Evolutionary conservation across 2,329 filamentous ascomycete genomes (phyloP).

Genomic region (Zarea fungicola): DNA sequence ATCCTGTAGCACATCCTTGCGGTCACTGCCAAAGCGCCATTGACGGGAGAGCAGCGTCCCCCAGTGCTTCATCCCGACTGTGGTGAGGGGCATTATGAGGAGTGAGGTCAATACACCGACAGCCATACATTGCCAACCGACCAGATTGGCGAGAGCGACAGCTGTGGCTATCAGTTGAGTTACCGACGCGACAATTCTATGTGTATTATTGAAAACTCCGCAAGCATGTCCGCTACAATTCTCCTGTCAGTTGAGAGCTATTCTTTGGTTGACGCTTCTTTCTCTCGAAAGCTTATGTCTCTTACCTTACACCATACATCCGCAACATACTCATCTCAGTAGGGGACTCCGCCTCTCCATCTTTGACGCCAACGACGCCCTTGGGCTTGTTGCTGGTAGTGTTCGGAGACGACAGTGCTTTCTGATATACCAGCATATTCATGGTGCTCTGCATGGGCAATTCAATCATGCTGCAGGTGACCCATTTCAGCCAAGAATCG

Average conservation of each 20-base stretch:
- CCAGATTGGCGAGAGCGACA: not conserved
- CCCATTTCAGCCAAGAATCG: conserved; percentile 1
- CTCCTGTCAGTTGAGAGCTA: not conserved
- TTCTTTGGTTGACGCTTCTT: no score
- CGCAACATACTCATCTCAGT: no score
- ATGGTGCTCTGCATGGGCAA: not conserved
- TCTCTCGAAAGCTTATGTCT: no score
- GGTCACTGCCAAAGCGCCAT: conserved; percentile 1
- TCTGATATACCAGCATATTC: not conserved
- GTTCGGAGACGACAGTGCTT: not conserved
- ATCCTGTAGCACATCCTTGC: not conserved
- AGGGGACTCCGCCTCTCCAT: not conserved
- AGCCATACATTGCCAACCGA: not conserved
- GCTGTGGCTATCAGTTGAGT: not conserved
- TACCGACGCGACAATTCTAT: not conserved
- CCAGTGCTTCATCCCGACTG: conserved; percentile 4
- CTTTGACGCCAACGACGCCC: not conserved
- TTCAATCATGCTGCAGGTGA: not conserved
- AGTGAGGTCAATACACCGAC: not conserved
- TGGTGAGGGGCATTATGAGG: not conserved
- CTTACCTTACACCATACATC: no score
- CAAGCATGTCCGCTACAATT: not conserved
- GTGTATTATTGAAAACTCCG: not conserved
- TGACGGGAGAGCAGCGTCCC: conserved; percentile 3
- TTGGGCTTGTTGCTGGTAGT: no score